Base-by-base conservation (phyloP, 331 rosid species). In the Erythrophleum ivorense region DNA sequence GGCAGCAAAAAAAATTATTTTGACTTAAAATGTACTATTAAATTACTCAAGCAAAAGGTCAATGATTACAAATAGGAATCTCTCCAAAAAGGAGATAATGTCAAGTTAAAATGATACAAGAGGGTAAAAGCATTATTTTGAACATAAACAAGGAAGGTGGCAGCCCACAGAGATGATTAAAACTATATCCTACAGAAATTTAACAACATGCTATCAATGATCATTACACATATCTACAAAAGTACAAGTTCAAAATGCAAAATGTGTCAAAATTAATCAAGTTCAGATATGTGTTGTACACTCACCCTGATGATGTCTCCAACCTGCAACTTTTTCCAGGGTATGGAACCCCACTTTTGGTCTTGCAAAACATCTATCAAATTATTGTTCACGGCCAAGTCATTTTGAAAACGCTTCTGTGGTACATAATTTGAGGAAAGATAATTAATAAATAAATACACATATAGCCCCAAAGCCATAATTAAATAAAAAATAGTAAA, bases 401-500 rank as follows among this genome's bases (percentile, higher is more conserved):
- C 98, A 86, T 91, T 94, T 91, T 92, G 98, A 81, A 94, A 87
- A 58, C 98, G 98, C 85, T 94, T 94, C 98, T 94, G 97, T 87
- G 76, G 72, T 46, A 55, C 84, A 71, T 6, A 81, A 78, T 79
- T 78, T 53, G 77, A 81, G 67, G 75, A 75, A 79, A 81, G 80
- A 48, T 50, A 45, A 73, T 45, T 45, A 60, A 67, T 48, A 64
- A 73, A 64, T 36, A 76, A 81, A 69, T 24, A 40, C 63, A 38
- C 59, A 72, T 31, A 33, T 10, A 45, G 31, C 66, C 57, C 38
- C 31, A 45, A 59, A 16, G 3, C 81, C 78, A 63, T 62, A 80
- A 54, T 60, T 18, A 63, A 81, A 64, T 40, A 19, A 11, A 19
- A 52, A 48, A 68, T 8, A 15, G 7, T 2, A 46, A 43, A 45